phyloP scores from a whole-genome alignment of 1,284 basidiomycete species.

The Termitomyces sp. region DNA sequence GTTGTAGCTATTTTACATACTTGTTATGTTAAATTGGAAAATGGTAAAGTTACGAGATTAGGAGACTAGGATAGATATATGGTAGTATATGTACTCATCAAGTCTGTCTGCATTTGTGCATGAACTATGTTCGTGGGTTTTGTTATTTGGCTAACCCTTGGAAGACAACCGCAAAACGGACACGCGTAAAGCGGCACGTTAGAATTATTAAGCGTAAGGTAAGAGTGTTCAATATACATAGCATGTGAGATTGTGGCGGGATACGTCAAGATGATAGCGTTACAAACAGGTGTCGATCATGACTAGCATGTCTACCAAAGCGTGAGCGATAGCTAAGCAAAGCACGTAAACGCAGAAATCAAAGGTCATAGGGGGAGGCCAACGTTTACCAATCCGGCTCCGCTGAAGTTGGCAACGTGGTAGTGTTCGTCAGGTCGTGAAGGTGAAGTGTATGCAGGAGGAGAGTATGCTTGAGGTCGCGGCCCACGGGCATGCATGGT shows the following conservation, averaged over 20 bases:
- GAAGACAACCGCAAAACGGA: not conserved
- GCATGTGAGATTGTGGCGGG: not conserved
- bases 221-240: not conserved
- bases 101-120: not conserved
- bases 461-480: constrained; percentile 34
- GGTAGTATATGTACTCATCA: not conserved
- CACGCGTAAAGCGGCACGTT: not conserved
- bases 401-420: constrained; percentile 7
- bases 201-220: constrained; percentile 9
- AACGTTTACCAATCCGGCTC: not conserved
- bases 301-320: constrained; percentile 18
- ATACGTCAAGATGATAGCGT: constrained; percentile 12
- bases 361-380: not conserved
- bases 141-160: not conserved
- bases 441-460: constrained; percentile 35
- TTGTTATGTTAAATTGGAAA: constrained; percentile 27
- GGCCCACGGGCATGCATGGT: constrained; percentile 39
- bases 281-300: constrained; percentile 15
- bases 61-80: not conserved
- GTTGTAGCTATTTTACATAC: constrained; percentile 38
- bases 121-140: not conserved
- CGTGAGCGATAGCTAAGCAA: not conserved
- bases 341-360: not conserved
- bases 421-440: constrained; percentile 27
- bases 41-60: not conserved